phyloP scores from a whole-genome alignment of 306 rosid species.

The Biancaea sappan region DNA sequence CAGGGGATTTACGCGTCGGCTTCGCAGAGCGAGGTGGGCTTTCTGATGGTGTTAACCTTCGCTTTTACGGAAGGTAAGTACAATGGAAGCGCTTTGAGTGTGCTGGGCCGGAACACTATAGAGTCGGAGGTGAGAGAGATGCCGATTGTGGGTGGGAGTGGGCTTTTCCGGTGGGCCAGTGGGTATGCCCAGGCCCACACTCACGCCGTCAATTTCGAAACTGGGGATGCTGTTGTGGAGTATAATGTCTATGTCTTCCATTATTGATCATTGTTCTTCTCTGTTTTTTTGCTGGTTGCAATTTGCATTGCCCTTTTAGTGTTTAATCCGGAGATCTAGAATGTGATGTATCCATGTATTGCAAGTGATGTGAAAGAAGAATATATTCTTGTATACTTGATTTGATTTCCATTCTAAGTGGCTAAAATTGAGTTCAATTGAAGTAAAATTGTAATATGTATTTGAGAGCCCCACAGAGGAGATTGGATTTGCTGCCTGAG shows the following conservation, averaged over 20 bases:
- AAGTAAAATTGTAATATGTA: no score
- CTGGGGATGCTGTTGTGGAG: slow-evolving; percentile 56
- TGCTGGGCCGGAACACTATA: slow-evolving; percentile 60
- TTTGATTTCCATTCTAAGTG: no score
- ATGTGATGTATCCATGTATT: no score
- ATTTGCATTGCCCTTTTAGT: no score
- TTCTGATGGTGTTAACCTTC: slow-evolving; percentile 59
- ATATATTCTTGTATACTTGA: no score
- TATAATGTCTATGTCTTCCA: slow-evolving; percentile 66
- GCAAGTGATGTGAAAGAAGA: no score
- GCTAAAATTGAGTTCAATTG: no score
- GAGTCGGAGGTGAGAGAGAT: slow-evolving; percentile 53
- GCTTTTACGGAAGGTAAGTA: slow-evolving; percentile 59
- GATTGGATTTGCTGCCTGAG: no score
- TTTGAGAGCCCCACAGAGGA: no score
- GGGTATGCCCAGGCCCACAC: slow-evolving; percentile 70
- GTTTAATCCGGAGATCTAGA: no score
- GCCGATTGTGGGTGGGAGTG: slow-evolving; percentile 77
- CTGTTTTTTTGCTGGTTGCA: no score
- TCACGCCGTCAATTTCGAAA: neutral
- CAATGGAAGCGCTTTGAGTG: slow-evolving; percentile 60
- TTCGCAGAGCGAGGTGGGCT: slow-evolving; percentile 47
- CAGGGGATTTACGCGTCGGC: slow-evolving; percentile 71
- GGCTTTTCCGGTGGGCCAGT: slow-evolving; percentile 61
- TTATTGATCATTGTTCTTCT: slow-evolving; percentile 24